Percentiles rank a stretch among this genome's conserved stretches.
Evolutionary conservation across 768 basidiomycete genomes (phyloP).

Genomic region (Pulveroboletus sp.): DNA sequence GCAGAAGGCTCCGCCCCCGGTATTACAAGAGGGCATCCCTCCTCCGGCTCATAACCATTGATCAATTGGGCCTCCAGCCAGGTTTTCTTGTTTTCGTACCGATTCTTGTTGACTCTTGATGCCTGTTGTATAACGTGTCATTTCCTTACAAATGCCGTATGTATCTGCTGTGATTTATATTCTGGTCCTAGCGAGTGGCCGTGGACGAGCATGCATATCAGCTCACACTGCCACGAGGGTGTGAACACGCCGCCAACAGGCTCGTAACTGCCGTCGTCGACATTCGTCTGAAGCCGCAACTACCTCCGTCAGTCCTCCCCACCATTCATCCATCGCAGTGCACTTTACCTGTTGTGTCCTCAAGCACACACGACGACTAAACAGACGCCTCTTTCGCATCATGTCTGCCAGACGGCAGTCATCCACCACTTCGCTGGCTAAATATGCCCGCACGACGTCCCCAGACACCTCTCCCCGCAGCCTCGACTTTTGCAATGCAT

Average conservation of each 20-base stretch:
- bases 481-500: slow-evolving; percentile 92
- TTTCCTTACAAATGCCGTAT: neutral
- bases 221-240: slow-evolving; percentile 14
- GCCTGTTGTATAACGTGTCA: neutral
- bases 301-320: neutral
- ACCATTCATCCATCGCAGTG: slow-evolving; percentile 8
- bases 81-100: neutral
- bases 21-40: no score
- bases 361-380: slow-evolving; percentile 12
- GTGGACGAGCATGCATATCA: neutral
- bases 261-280: neutral
- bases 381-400: slow-evolving; percentile 14
- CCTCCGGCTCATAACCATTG: neutral
- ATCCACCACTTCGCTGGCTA: slow-evolving; percentile 76
- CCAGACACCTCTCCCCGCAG: slow-evolving; percentile 42
- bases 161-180: neutral
- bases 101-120: neutral
- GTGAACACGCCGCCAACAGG: slow-evolving; percentile 6
- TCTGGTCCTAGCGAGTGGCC: neutral
- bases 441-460: slow-evolving; percentile 56
- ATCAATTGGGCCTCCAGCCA: neutral
- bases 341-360: slow-evolving; percentile 15
- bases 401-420: slow-evolving; percentile 78
- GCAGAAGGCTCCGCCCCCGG: neutral
- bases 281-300: neutral